phyloP scores from a whole-genome alignment of 2,329 filamentous ascomycete species.

The Neofusicoccum ribis region DNA sequence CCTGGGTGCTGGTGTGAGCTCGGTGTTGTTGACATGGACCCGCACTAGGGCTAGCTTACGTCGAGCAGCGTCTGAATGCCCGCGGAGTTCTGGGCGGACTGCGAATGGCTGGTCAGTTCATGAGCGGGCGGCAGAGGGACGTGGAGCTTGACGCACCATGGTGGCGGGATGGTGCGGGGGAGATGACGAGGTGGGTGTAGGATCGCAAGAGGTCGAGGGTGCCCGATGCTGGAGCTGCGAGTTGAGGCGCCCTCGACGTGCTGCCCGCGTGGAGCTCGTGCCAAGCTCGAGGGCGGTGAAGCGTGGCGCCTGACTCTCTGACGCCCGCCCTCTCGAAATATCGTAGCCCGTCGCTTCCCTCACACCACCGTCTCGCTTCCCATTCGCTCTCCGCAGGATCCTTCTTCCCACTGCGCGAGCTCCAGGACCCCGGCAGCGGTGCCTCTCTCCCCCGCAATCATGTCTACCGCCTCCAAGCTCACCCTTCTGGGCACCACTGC shows the following conservation, averaged over 20 bases:
- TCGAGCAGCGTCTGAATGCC: slow-evolving; percentile 99
- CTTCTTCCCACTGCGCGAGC: background rate
- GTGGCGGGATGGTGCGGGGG: slow-evolving; percentile 4
- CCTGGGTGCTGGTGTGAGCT: slow-evolving; percentile 58
- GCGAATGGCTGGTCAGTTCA: slow-evolving; percentile 30
- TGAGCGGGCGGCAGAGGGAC: background rate
- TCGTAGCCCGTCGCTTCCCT: background rate
- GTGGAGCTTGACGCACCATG: slow-evolving; percentile 16
- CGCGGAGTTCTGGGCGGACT: slow-evolving; percentile 98
- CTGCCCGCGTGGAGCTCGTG: slow-evolving; percentile 19
- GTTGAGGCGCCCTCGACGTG: background rate
- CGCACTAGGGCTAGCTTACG: slow-evolving; percentile 57
- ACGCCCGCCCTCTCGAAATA: slow-evolving; percentile 4
- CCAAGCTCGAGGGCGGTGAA: slow-evolving; percentile 18
- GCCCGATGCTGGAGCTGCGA: slow-evolving; percentile 14
- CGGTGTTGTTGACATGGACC: slow-evolving; percentile 28
- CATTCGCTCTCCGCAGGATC: background rate
- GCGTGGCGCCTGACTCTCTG: background rate
- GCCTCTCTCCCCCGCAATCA: slow-evolving; percentile 39
- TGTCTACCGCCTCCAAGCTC: slow-evolving; percentile 89
- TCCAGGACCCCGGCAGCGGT: background rate
- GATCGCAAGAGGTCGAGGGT: slow-evolving; percentile 11
- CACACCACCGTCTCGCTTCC: background rate
- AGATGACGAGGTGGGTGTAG: slow-evolving; percentile 4
- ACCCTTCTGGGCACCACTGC: slow-evolving; percentile 78